A percentile compares a stretch with the other conserved stretches of the same genome.
These are phyloP conservation scores for Perilla frutescens DNA, from an alignment of 257 asterid species.

Conservation along the genomic window DNA sequence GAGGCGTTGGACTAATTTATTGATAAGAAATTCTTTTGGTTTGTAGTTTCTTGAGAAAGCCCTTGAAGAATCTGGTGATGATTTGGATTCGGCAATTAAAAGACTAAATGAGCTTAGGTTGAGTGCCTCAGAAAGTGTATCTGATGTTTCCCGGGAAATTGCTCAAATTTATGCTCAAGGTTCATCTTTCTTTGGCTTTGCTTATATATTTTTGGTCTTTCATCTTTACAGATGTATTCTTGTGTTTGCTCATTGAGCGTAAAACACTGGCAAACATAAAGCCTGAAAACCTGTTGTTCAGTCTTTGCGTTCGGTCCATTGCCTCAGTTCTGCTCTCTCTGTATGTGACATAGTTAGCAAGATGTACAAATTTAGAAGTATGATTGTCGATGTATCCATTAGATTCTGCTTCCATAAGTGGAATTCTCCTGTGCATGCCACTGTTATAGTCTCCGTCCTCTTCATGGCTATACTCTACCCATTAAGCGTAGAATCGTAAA, in stretches of 20 bases:
- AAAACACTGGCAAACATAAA: neutral
- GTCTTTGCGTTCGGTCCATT: neutral
- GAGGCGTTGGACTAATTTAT: constrained; percentile 33
- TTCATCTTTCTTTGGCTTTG: constrained; percentile 36
- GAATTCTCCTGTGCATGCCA: neutral
- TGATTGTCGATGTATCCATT: constrained; percentile 15
- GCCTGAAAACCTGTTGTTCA: constrained; percentile 1
- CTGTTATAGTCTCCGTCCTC: neutral
- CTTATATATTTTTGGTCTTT: constrained; percentile 15
- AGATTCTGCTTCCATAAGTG: neutral
- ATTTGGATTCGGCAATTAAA: constrained; percentile 85
- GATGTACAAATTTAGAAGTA: neutral
- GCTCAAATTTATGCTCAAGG: constrained; percentile 56
- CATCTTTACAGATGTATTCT: constrained; percentile 9
- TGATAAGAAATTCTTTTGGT: constrained; percentile 35
- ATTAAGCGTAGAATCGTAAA: neutral
- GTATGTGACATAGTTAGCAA: neutral
- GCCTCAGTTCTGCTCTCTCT: neutral
- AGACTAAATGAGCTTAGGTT: constrained; percentile 79
- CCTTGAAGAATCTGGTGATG: constrained; percentile 77
- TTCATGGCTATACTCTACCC: neutral
- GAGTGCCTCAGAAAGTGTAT: constrained; percentile 56
- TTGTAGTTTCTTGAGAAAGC: constrained; percentile 76
- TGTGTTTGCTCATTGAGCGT: neutral
- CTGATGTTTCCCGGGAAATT: constrained; percentile 51